Conservation (phyloP, 306 rosid species). For the Hylodesmum podocarpum region DNA sequence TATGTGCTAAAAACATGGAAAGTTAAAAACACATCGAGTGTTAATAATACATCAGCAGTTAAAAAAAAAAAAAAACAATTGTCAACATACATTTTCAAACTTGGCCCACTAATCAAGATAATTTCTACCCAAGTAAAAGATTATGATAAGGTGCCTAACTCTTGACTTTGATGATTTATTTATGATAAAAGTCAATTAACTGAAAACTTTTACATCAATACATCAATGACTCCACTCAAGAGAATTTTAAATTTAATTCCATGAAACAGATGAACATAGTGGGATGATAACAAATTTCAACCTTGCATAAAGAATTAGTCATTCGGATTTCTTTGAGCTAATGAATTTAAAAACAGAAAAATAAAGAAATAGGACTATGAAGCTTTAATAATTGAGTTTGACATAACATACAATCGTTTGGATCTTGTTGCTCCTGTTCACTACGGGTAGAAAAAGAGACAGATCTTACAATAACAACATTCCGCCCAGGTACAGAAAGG, state of each 20-base stretch:
- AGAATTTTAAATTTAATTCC: background rate
- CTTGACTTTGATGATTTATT: background rate
- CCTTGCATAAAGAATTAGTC: background rate
- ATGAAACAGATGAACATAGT: background rate
- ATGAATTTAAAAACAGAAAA: constrained; percentile 2
- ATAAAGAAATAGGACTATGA: background rate
- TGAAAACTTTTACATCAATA: background rate
- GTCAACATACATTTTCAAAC: constrained; percentile 5
- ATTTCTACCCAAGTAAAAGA: background rate
- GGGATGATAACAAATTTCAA: constrained; percentile 3
- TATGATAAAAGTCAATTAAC: background rate
- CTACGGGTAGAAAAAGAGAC: constrained; percentile 56
- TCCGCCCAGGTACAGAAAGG: constrained; percentile 77
- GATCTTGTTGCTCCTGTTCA: constrained; percentile 50
- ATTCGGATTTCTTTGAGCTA: constrained; percentile 17
- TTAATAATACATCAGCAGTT: background rate
- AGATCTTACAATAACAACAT: constrained; percentile 80
- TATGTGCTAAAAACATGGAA: background rate
- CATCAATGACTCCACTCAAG: background rate
- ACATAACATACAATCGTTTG: constrained; percentile 60
- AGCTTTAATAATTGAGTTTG: constrained; percentile 26
- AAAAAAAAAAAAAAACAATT: background rate
- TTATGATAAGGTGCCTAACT: background rate
- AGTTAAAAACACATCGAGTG: background rate
- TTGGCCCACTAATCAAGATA: background rate